A percentile compares a stretch with the other conserved stretches of the same genome.
These are phyloP conservation scores for Lactarius sanguifluus DNA, from an alignment of 768 basidiomycete species.

Conservation along the genomic window DNA sequence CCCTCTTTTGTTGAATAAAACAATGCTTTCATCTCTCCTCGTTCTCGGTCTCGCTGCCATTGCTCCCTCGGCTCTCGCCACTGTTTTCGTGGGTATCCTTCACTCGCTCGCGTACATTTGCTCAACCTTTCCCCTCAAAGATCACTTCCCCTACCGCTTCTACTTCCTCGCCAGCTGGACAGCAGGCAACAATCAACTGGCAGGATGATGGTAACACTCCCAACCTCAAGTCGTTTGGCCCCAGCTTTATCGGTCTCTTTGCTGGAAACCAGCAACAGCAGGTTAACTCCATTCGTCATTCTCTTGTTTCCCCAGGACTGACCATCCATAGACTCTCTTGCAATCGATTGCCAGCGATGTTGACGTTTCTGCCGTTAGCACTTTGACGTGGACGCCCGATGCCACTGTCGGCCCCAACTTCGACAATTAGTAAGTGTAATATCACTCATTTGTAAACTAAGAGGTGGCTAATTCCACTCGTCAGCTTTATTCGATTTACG, in stretches of 20 bases:
- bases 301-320: conserved; percentile 24
- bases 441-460: background rate
- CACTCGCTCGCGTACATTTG: background rate
- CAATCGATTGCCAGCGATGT: conserved; percentile 49
- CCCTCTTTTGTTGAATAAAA: conserved; percentile 22
- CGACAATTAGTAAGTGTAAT: conserved; percentile 49
- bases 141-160: conserved; percentile 54
- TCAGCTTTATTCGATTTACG: conserved; percentile 77
- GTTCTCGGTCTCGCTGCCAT: conserved; percentile 21
- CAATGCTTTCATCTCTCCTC: conserved; percentile 26
- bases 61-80: conserved; percentile 22
- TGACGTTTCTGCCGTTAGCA: conserved; percentile 50
- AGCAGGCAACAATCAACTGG: conserved; percentile 55
- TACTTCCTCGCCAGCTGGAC: conserved; percentile 51
- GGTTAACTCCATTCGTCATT: conserved; percentile 38
- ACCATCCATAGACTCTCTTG: conserved; percentile 48
- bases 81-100: conserved; percentile 20
- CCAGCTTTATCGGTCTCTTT: conserved; percentile 55
- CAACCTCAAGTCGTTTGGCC: conserved; percentile 51
- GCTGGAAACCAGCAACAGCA: conserved; percentile 61
- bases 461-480: background rate
- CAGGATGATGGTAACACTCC: conserved; percentile 53
- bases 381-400: conserved; percentile 53
- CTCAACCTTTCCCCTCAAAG: conserved; percentile 37
- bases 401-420: conserved; percentile 54